Percentiles rank a stretch among this genome's conserved stretches.
phyloP scores from a whole-genome alignment of 768 basidiomycete species.

The Tricholoma sp. region DNA sequence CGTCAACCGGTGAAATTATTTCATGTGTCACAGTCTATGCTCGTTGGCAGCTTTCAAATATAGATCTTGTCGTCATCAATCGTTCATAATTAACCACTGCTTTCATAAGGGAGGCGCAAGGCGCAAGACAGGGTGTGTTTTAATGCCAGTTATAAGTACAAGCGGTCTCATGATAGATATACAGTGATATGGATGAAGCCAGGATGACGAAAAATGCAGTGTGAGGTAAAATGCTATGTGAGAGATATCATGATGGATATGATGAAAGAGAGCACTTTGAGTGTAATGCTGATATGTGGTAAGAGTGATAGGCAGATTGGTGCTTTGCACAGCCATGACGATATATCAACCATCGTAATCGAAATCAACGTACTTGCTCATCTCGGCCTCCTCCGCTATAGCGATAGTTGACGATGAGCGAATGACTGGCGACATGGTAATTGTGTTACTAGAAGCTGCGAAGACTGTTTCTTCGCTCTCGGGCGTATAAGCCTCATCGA shows the following conservation, averaged over 20 bases:
- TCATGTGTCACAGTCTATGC: not conserved
- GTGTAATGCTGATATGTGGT: not conserved
- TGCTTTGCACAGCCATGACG: not conserved
- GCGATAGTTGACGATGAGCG: not conserved
- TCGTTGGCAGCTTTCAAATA: not conserved
- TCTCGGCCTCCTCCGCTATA: constrained; percentile 4
- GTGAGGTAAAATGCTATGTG: not conserved
- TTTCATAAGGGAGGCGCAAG: no score
- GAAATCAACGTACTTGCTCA: constrained; percentile 12
- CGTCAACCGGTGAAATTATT: no score
- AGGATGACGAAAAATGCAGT: not conserved
- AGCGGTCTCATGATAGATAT: not conserved
- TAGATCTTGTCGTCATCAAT: not conserved
- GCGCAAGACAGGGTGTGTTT: not conserved
- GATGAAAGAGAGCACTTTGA: not conserved
- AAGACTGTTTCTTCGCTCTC: not conserved
- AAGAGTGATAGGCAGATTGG: not conserved
- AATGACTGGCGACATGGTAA: not conserved
- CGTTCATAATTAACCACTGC: no score
- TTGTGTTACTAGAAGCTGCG: not conserved
- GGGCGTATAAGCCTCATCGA: not conserved
- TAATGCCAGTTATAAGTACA: constrained; percentile 7
- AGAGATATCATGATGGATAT: not conserved
- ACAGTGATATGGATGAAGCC: not conserved
- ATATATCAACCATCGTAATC: constrained; percentile 3